Conservation (phyloP, 2,329 filamentous ascomycete genomes). For the Botrytis hyacinthi region DNA sequence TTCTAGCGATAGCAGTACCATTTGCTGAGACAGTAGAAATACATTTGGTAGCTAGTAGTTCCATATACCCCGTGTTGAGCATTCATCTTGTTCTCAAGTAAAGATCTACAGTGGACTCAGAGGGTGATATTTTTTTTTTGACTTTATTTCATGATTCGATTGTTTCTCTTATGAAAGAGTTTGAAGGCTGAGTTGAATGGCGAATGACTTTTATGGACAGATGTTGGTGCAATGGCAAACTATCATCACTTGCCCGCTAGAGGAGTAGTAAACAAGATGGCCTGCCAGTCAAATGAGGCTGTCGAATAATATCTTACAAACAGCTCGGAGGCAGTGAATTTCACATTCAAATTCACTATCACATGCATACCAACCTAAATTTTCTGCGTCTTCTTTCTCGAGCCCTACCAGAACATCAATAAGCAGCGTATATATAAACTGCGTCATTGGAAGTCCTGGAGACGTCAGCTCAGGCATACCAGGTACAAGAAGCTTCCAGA, state of each 20-base stretch:
- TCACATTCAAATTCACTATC: neutral
- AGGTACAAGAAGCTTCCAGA: too few relatives aligned
- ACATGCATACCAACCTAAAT: accelerated
- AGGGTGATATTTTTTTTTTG: too few relatives aligned
- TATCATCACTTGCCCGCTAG: too few relatives aligned
- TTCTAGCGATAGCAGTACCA: neutral
- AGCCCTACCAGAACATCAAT: neutral
- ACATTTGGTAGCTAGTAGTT: neutral
- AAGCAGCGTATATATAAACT: neutral
- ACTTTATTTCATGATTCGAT: too few relatives aligned
- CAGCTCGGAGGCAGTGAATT: neutral
- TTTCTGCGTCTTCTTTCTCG: neutral
- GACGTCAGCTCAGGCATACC: too few relatives aligned
- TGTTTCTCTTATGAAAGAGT: too few relatives aligned
- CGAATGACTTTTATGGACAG: accelerated
- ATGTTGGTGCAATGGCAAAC: too few relatives aligned
- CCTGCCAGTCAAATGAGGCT: neutral
- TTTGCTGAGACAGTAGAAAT: neutral
- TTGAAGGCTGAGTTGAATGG: neutral
- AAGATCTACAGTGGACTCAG: too few relatives aligned
- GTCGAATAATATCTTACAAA: too few relatives aligned
- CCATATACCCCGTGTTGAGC: accelerated
- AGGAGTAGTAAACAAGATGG: neutral
- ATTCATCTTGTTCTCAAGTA: neutral
- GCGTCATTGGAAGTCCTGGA: accelerated